Conservation (phyloP, 164 flowering plant genomes). For the Dillenia suffruticosa region DNA sequence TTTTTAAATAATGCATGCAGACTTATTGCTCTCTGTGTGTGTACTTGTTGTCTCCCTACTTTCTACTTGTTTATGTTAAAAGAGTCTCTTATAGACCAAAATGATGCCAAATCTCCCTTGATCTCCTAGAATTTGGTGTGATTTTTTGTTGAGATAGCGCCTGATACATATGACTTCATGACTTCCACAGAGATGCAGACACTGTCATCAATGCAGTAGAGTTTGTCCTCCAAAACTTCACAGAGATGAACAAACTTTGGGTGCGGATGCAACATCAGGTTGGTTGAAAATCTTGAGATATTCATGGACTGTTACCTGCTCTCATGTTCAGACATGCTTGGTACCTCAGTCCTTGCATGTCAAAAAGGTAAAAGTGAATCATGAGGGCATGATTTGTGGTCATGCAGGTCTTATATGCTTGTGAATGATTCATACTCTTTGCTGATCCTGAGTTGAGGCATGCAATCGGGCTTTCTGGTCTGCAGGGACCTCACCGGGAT, state of each 20-base stretch:
- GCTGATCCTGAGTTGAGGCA: constrained; percentile 91
- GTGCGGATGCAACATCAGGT: constrained; percentile 99
- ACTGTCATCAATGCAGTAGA: constrained; percentile 85
- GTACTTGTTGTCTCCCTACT: too few species aligned
- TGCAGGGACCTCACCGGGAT: constrained; percentile 96
- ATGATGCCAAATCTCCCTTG: too few species aligned
- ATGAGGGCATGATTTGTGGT: constrained; percentile 77
- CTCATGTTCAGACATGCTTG: constrained; percentile 49
- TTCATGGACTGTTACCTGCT: constrained; percentile 20
- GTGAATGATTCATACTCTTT: constrained; percentile 75
- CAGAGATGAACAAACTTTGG: constrained; percentile 97
- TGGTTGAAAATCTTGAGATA: constrained; percentile 26
- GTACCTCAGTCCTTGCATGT: constrained; percentile 41
- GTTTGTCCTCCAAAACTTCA: constrained; percentile 90
- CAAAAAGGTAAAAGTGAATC: constrained; percentile 48
- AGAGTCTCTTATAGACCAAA: too few species aligned
- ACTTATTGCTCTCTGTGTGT: too few species aligned
- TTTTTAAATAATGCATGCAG: too few species aligned
- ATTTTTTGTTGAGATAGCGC: too few species aligned
- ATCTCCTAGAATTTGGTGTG: too few species aligned
- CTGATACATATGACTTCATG: too few species aligned
- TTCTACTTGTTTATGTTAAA: too few species aligned
- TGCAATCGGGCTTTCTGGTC: constrained; percentile 69
- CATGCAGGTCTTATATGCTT: constrained; percentile 83
- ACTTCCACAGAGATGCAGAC: constrained; percentile 62